phyloP scores from a whole-genome alignment of 2,329 filamentous ascomycete species.

The Cladobotryum protrusum region DNA sequence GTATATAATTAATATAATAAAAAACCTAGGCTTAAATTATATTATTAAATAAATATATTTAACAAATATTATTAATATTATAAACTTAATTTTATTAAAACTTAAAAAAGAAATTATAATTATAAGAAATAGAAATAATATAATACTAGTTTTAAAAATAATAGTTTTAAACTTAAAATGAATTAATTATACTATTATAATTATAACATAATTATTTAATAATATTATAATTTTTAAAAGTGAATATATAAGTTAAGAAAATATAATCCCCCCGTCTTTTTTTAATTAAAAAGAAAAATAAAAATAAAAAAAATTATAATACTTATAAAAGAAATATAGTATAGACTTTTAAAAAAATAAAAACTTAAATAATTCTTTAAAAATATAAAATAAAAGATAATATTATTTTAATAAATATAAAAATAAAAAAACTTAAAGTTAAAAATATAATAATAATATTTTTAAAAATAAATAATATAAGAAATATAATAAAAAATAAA shows the following conservation, averaged over 20 bases:
- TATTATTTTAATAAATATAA: background rate
- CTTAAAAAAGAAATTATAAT: background rate
- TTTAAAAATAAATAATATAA: background rate
- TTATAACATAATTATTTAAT: background rate
- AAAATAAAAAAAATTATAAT: background rate
- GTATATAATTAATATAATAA: conserved; percentile 10
- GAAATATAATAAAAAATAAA: background rate
- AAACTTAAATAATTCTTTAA: background rate
- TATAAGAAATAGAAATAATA: background rate
- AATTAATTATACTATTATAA: background rate
- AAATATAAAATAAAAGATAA: background rate
- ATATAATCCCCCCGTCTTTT: too few relatives aligned
- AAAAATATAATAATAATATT: conserved; percentile 2
- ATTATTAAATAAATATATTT: background rate
- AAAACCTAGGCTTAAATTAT: conserved; percentile 3
- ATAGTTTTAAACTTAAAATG: too few relatives aligned
- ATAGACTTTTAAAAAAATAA: too few relatives aligned
- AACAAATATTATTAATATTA: background rate
- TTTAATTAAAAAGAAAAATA: background rate
- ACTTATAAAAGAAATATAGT: background rate
- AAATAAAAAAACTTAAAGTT: conserved; percentile 6
- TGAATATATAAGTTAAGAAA: background rate
- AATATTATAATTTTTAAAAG: background rate
- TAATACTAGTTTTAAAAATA: too few relatives aligned
- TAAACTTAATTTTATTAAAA: background rate